phyloP scores from a whole-genome alignment of 306 rosid species.

The Trichosanthes truncata region DNA sequence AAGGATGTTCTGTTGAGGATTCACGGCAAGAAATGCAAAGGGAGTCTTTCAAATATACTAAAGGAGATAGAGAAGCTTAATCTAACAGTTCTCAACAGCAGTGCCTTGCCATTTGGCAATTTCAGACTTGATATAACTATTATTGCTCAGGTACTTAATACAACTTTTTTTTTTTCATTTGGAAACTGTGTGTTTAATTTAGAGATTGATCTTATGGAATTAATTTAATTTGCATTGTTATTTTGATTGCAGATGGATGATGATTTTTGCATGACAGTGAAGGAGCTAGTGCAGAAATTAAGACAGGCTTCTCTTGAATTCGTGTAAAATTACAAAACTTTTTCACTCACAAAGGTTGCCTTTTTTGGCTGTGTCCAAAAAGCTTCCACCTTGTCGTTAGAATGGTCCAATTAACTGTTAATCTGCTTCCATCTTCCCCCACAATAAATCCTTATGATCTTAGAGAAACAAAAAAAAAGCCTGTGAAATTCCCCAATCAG shows the following conservation, averaged over 20 bases:
- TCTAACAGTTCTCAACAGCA: conserved; percentile 27
- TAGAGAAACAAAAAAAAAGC: too few species aligned
- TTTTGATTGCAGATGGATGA: conserved; percentile 41
- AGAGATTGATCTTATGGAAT: background rate
- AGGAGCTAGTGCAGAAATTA: conserved; percentile 33
- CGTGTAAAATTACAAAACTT: background rate
- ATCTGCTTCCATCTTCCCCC: background rate
- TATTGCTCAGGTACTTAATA: conserved; percentile 45
- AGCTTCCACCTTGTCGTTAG: background rate
- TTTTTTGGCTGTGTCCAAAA: background rate
- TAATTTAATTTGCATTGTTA: background rate
- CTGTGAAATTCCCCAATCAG: too few species aligned
- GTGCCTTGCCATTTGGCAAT: conserved; percentile 40
- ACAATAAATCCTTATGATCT: background rate
- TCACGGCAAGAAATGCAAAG: conserved; percentile 7
- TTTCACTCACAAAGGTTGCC: background rate
- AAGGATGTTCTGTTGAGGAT: conserved; percentile 7
- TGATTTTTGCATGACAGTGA: conserved; percentile 26
- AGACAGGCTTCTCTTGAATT: conserved; percentile 19
- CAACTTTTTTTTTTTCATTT: background rate
- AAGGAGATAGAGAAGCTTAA: conserved; percentile 39
- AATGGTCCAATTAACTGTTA: background rate
- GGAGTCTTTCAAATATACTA: conserved; percentile 25
- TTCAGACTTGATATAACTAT: conserved; percentile 40
- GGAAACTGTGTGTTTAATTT: background rate